These are phyloP conservation scores for Sisymbrium altissimum DNA, from an alignment of 345 rosid genomes.

Conservation along the genomic window DNA sequence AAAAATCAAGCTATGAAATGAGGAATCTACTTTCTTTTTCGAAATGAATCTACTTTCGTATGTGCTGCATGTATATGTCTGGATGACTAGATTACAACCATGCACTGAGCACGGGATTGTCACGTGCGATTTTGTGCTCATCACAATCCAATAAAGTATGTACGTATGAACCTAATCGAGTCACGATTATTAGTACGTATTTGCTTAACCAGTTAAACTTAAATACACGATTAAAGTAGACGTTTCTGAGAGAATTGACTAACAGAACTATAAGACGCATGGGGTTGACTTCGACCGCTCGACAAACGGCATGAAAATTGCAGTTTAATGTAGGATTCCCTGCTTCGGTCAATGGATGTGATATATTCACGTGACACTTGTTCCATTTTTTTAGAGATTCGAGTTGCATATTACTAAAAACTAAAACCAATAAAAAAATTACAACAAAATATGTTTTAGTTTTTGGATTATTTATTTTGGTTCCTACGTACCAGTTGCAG, in stretches of 20 bases:
- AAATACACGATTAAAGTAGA: background rate
- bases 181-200: background rate
- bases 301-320: constrained; percentile 8
- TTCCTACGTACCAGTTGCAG: too few species aligned
- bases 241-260: constrained; percentile 4
- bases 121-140: constrained; percentile 20
- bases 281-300: constrained; percentile 23
- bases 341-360: background rate
- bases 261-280: constrained; percentile 5
- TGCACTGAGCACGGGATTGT: constrained; percentile 1
- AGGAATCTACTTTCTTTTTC: background rate
- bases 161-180: background rate
- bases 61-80: too few species aligned
- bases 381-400: too few species aligned
- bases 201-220: background rate
- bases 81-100: constrained; percentile 14
- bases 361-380: too few species aligned
- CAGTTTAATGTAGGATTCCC: background rate
- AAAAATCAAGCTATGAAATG: background rate
- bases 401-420: background rate
- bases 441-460: too few species aligned
- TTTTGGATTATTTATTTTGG: too few species aligned
- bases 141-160: background rate
- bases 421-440: too few species aligned
- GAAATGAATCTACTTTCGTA: background rate